Evolutionary conservation across 768 basidiomycete genomes (phyloP), one percentile per base, ranked within the genome.

Genomic region (Pholiota conissans): DNA sequence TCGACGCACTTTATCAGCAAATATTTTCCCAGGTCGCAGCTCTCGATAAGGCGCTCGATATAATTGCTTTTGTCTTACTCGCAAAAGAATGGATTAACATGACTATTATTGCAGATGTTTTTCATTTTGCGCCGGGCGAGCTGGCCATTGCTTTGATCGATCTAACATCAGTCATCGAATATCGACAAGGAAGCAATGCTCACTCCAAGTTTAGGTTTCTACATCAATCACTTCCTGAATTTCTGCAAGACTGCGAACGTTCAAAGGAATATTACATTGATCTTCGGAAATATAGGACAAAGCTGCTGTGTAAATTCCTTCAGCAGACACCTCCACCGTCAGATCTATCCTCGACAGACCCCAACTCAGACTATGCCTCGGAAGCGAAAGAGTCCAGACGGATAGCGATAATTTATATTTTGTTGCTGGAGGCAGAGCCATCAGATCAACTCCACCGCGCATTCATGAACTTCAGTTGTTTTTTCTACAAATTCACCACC

Each of bases 181-280:
- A 49, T 27, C 7, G 34, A 49, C 26, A 32, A 6, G 13, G 7
- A 32, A 13, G 30, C 7, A 13, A 6, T 32, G 6, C 30, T 32
- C n/a, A n/a, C n/a, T n/a, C n/a, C 7, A 32, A 32, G 16, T 37
- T 56, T 24, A 29, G 22, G 8, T 32, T 56, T 10, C 35, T 52
- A 9, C 57, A 58, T 37, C 51, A 42, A 20, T 58, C 57, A 8
- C 34, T 58, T 11, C 39, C 32, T 7, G 57, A 58, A 22, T 58
- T 58, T n/a, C 27, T 58, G 24, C 50, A 30, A 22, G 51, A 58
- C 32, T 30, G 14, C 11, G 9, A 22, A 2, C 50, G 57, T 8
- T 42, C 42, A 2, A 29, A 37, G 42, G 42, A 3, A 11, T 40
- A 29, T 45, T 53, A 18, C 27, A 22, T 54, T 3, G 40, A 54